Percentiles rank a stretch among this genome's conserved stretches.
phyloP scores from a whole-genome alignment of 805 yeast species.

The Alloascoidea africana region DNA sequence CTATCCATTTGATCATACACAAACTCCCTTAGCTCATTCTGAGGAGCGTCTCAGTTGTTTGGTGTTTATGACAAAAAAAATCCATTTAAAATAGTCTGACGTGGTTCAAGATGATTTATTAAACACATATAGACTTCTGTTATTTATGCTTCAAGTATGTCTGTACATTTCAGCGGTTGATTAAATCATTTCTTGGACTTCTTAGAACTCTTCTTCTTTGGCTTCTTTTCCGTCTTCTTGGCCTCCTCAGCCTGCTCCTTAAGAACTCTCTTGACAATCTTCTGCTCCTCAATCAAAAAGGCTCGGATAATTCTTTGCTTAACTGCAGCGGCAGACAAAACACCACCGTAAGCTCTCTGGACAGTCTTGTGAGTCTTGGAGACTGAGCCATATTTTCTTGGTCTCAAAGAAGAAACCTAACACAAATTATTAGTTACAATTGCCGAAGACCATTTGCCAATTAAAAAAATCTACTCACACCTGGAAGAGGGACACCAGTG shows the following conservation, averaged over 20 bases:
- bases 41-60: too few species aligned
- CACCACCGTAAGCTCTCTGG: conserved; percentile 99
- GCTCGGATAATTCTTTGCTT: conserved; percentile 99
- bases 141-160: too few species aligned
- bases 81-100: too few species aligned
- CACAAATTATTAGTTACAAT: background rate
- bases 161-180: too few species aligned
- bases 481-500: conserved; percentile 58
- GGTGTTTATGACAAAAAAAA: too few species aligned
- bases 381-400: conserved; percentile 91
- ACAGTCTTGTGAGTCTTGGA: conserved; percentile 97
- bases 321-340: conserved; percentile 90
- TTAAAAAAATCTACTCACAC: conserved; percentile 22
- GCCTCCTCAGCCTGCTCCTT: conserved; percentile 92
- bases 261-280: conserved; percentile 98
- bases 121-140: too few species aligned
- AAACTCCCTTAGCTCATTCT: too few species aligned
- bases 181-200: conserved; percentile 15
- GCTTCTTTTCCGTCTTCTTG: conserved; percentile 37
- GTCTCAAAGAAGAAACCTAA: conserved; percentile 82
- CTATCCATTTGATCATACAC: too few species aligned
- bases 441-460: background rate
- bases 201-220: conserved; percentile 13
- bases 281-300: conserved; percentile 99
- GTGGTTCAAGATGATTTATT: too few species aligned